Conservation (phyloP, 2,329 filamentous ascomycete genomes). For the Penicillium sp. region DNA sequence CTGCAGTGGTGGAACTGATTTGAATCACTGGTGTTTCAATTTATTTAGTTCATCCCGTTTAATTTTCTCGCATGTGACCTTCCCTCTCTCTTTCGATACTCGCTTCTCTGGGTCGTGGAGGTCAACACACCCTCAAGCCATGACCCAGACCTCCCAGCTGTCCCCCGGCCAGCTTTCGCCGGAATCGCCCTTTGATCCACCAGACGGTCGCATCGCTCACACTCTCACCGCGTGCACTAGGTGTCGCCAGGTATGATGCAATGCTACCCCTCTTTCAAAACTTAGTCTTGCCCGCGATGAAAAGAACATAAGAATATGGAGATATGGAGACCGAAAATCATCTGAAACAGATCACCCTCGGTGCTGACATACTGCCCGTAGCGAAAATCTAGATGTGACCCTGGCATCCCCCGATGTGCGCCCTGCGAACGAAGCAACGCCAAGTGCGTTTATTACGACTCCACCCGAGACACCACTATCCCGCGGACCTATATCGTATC, state of each 20-base stretch:
- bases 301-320: background rate
- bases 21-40: background rate
- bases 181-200: slow-evolving; percentile 28
- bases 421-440: slow-evolving; percentile 92
- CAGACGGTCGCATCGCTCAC: slow-evolving; percentile 45
- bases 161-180: slow-evolving; percentile 21
- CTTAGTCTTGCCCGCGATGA: slow-evolving; percentile 1
- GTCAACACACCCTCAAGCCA: slow-evolving; percentile 7
- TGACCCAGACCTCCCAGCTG: slow-evolving; percentile 24
- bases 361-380: slow-evolving; percentile 37
- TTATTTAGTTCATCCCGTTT: slow-evolving; percentile 9
- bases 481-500: slow-evolving; percentile 89
- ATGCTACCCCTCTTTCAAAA: slow-evolving; percentile 1
- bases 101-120: slow-evolving; percentile 5
- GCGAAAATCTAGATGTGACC: slow-evolving; percentile 96
- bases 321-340: background rate
- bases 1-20: slow-evolving; percentile 9
- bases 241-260: slow-evolving; percentile 48
- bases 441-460: slow-evolving; percentile 93
- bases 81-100: slow-evolving; percentile 4
- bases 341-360: background rate
- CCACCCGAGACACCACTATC: slow-evolving; percentile 79
- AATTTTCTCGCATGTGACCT: slow-evolving; percentile 20
- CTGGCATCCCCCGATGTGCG: slow-evolving; percentile 83
- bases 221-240: slow-evolving; percentile 52